phyloP scores from a whole-genome alignment of 768 basidiomycete genomes.

The Pleurotus pulmonarius region DNA sequence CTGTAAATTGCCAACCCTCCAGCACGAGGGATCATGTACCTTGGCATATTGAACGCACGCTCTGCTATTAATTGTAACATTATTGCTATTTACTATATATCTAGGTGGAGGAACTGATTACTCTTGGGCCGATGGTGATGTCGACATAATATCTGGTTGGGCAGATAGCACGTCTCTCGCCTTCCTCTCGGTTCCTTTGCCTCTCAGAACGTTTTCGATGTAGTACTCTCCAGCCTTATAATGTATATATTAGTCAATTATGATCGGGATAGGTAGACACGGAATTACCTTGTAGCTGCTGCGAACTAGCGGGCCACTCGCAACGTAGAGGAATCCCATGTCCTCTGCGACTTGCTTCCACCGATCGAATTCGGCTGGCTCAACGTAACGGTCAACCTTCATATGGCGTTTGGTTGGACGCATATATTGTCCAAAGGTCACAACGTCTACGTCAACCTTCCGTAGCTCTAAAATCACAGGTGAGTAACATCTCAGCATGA shows the following conservation, averaged over 20 bases:
- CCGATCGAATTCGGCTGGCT: slow-evolving; percentile 86
- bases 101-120: no score
- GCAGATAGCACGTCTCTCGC: slow-evolving; percentile 24
- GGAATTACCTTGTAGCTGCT: slow-evolving; percentile 90
- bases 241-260: slow-evolving; percentile 9
- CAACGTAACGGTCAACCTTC: slow-evolving; percentile 97
- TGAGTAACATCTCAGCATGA: slow-evolving; percentile 1
- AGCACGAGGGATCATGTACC: no score
- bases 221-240: slow-evolving; percentile 91
- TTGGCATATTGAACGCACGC: no score
- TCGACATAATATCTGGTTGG: slow-evolving; percentile 7
- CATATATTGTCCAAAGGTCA: slow-evolving; percentile 99
- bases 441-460: slow-evolving; percentile 87
- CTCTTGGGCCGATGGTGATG: no score
- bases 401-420: slow-evolving; percentile 98
- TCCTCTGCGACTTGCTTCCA: slow-evolving; percentile 91
- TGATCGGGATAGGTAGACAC: background rate
- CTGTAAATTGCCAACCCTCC: no score
- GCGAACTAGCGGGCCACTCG: slow-evolving; percentile 92
- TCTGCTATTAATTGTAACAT: no score
- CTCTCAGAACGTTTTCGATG: slow-evolving; percentile 84
- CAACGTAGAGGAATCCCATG: slow-evolving; percentile 96
- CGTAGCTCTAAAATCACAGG: slow-evolving; percentile 66
- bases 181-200: slow-evolving; percentile 46
- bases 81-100: no score